These are phyloP conservation scores for Moesziomyces antarcticus DNA, from an alignment of 1,284 basidiomycete species.

Conservation along the genomic window DNA sequence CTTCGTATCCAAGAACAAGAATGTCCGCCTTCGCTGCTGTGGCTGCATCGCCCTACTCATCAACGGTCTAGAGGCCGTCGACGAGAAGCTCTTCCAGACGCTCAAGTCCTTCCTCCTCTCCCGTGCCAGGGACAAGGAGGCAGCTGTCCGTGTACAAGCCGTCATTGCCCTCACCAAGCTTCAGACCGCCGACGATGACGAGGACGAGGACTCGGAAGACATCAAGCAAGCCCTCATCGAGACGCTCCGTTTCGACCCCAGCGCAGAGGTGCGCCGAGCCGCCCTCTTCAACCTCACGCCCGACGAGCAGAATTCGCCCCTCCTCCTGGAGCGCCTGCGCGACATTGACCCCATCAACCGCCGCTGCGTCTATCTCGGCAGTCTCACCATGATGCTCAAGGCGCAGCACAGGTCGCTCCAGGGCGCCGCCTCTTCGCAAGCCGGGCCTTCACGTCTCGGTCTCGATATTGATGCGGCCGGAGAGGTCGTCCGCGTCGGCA, in stretches of 20 bases:
- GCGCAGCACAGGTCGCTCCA: slow-evolving; percentile 23
- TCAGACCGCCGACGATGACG: slow-evolving; percentile 72
- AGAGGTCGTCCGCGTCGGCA: slow-evolving; percentile 73
- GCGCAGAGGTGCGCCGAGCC: slow-evolving; percentile 88
- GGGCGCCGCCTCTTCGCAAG: slow-evolving; percentile 17
- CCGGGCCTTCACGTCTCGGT: slow-evolving; percentile 50
- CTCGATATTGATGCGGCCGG: slow-evolving; percentile 48
- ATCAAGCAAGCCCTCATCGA: slow-evolving; percentile 79
- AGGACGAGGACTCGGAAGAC: slow-evolving; percentile 74
- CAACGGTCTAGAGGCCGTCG: slow-evolving; percentile 66
- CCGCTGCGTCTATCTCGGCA: slow-evolving; percentile 79
- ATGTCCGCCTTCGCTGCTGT: slow-evolving; percentile 82
- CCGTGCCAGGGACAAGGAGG: slow-evolving; percentile 86
- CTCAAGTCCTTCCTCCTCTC: slow-evolving; percentile 80
- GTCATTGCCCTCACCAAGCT: slow-evolving; percentile 86
- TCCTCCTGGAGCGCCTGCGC: slow-evolving; percentile 82
- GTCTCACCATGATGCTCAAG: slow-evolving; percentile 46
- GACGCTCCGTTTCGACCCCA: slow-evolving; percentile 76
- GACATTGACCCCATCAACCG: slow-evolving; percentile 86
- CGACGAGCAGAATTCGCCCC: slow-evolving; percentile 73
- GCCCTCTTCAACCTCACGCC: slow-evolving; percentile 83
- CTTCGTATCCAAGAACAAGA: slow-evolving; percentile 89
- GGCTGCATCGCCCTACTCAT: slow-evolving; percentile 74
- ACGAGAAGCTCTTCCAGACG: slow-evolving; percentile 81
- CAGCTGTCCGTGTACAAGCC: slow-evolving; percentile 83